Evolutionary conservation across 768 basidiomycete genomes (phyloP).

Genomic region (Kwoniella pini): DNA sequence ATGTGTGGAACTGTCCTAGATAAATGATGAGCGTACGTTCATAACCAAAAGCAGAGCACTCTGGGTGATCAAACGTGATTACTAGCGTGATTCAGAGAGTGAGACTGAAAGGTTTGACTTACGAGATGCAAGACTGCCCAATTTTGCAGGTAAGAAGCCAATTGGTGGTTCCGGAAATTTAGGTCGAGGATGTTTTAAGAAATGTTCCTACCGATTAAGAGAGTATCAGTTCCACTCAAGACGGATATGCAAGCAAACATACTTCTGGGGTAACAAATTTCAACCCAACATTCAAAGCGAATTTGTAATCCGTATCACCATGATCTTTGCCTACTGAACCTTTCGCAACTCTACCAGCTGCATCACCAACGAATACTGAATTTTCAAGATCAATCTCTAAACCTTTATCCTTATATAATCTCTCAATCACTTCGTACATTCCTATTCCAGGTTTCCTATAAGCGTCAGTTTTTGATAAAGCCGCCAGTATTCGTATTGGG

Average conservation of each 20-base stretch:
- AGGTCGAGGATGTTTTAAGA: conserved; percentile 60
- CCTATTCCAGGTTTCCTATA: conserved; percentile 85
- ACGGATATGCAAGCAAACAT: conserved; percentile 15
- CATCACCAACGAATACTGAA: conserved; percentile 86
- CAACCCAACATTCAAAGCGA: conserved; percentile 73
- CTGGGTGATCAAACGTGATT: background rate
- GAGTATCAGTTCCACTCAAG: conserved; percentile 2
- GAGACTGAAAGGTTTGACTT: conserved; percentile 14
- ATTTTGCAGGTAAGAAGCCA: conserved; percentile 68
- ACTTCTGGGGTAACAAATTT: conserved; percentile 85
- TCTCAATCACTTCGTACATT: conserved; percentile 75
- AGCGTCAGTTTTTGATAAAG: conserved; percentile 64
- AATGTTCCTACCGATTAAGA: conserved; percentile 66
- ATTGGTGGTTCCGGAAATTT: conserved; percentile 60
- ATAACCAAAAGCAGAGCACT: too few relatives aligned
- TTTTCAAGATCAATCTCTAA: conserved; percentile 66
- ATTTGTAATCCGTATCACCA: conserved; percentile 79
- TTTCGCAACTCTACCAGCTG: conserved; percentile 67
- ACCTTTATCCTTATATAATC: conserved; percentile 63
- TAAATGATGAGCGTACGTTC: too few relatives aligned
- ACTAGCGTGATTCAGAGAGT: background rate
- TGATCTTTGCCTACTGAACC: conserved; percentile 61
- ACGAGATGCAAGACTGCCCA: conserved; percentile 52
- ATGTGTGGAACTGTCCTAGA: conserved; percentile 55
- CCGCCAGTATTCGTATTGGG: conserved; percentile 78